Percentiles rank a stretch among this genome's conserved stretches.
These are phyloP conservation scores for Candolleomyces aberdarensis DNA, from an alignment of 768 basidiomycete species.

Conservation along the genomic window DNA sequence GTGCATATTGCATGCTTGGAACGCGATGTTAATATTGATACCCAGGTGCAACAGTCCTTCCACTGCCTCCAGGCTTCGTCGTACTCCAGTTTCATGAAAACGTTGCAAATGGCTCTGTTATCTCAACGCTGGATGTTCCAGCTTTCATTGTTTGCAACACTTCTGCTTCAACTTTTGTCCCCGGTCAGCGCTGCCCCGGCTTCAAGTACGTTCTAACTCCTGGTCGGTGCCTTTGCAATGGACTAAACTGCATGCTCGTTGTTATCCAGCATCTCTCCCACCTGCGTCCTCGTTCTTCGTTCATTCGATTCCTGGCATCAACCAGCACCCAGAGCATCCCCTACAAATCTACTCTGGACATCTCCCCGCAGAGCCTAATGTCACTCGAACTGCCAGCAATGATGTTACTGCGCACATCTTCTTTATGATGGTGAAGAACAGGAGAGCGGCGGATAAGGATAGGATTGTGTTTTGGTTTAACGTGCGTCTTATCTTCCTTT, in stretches of 20 bases:
- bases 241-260: neutral
- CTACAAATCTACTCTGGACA: constrained; percentile 86
- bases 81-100: too few species aligned
- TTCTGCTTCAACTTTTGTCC: neutral
- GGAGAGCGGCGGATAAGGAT: constrained; percentile 85
- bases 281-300: constrained; percentile 87
- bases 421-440: constrained; percentile 88
- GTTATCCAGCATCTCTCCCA: constrained; percentile 29
- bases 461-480: constrained; percentile 97
- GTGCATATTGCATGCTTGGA: too few species aligned
- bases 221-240: neutral
- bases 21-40: too few species aligned
- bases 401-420: constrained; percentile 75
- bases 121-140: neutral
- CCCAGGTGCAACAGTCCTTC: too few species aligned
- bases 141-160: neutral
- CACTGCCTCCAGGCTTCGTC: too few species aligned
- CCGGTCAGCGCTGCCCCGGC: neutral
- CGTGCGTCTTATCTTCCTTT: constrained; percentile 41
- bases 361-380: constrained; percentile 73
- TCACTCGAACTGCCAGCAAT: constrained; percentile 43
- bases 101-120: neutral
- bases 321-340: constrained; percentile 66
- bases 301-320: constrained; percentile 68
- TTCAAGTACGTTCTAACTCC: neutral